phyloP scores from a whole-genome alignment of 768 basidiomycete genomes.

The Suillus brevipes region DNA sequence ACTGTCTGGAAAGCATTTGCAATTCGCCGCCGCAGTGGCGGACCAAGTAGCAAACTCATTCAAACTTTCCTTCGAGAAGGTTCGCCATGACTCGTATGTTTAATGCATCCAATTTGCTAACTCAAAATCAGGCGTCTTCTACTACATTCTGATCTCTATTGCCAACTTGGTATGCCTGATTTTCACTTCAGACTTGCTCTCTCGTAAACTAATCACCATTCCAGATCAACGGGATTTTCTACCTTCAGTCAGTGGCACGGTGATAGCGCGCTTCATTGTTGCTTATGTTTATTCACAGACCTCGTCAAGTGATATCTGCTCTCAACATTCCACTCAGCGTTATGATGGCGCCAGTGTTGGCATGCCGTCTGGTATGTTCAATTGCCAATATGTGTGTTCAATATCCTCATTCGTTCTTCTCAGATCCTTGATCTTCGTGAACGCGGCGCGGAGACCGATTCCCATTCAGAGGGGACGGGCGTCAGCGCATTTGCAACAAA shows the following conservation, averaged over 20 bases:
- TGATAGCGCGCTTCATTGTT: neutral
- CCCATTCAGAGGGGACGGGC: slow-evolving; percentile 72
- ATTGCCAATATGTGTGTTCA: neutral
- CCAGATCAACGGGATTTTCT: slow-evolving; percentile 79
- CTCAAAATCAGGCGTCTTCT: slow-evolving; percentile 63
- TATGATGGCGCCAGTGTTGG: slow-evolving; percentile 78
- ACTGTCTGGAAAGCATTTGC: slow-evolving; percentile 77
- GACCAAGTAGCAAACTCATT: slow-evolving; percentile 75
- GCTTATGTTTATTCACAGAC: slow-evolving; percentile 43
- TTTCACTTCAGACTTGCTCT: neutral
- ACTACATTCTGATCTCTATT: slow-evolving; percentile 83
- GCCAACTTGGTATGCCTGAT: slow-evolving; percentile 60
- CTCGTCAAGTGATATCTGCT: slow-evolving; percentile 79
- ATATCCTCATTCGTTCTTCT: slow-evolving; percentile 7
- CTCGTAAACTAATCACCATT: slow-evolving; percentile 8
- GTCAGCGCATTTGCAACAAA: slow-evolving; percentile 68
- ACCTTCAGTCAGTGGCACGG: slow-evolving; percentile 62
- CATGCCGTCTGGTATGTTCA: slow-evolving; percentile 65
- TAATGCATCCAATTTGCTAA: neutral
- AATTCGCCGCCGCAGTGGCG: slow-evolving; percentile 73
- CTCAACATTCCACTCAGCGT: slow-evolving; percentile 84
- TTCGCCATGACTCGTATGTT: slow-evolving; percentile 25
- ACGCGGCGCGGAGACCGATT: slow-evolving; percentile 68
- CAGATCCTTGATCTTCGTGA: slow-evolving; percentile 83
- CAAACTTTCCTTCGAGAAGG: slow-evolving; percentile 86